A percentile compares a stretch with the other conserved stretches of the same genome.
phyloP scores from a whole-genome alignment of 2,329 filamentous ascomycete species.

The Cadophora luteo-olivacea region DNA sequence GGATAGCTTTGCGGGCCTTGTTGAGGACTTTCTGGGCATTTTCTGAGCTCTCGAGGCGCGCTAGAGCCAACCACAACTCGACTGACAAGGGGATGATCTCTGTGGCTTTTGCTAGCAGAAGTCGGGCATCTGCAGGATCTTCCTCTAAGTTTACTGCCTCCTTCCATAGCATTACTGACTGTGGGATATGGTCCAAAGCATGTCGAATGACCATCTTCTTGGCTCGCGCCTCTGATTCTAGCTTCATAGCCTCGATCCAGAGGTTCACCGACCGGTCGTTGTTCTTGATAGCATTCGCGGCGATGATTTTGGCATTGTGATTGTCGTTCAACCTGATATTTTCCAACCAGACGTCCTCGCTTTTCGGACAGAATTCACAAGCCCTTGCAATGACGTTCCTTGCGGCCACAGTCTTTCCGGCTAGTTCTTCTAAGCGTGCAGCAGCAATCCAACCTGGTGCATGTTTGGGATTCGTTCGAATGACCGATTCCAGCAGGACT shows the following conservation, averaged over 20 bases:
- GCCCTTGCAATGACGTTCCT: conserved; percentile 87
- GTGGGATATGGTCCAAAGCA: conserved; percentile 89
- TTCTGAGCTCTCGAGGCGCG: conserved; percentile 85
- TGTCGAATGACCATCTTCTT: conserved; percentile 94
- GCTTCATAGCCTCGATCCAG: conserved; percentile 94
- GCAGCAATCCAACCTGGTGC: conserved; percentile 96
- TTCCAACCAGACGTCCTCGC: conserved; percentile 94
- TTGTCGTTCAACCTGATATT: conserved; percentile 92
- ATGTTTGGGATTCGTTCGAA: conserved; percentile 95
- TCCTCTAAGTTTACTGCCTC: conserved; percentile 96
- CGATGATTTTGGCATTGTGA: conserved; percentile 94
- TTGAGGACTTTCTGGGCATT: conserved; percentile 96
- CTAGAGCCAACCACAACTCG: conserved; percentile 93
- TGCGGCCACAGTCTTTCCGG: conserved; percentile 89
- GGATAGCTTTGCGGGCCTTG: conserved; percentile 90
- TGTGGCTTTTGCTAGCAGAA: conserved; percentile 92
- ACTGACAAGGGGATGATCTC: conserved; percentile 94
- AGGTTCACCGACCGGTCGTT: conserved; percentile 88
- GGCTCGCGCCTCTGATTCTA: conserved; percentile 81
- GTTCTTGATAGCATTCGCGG: conserved; percentile 88
- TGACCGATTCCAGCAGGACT: conserved; percentile 92
- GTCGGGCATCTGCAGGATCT: conserved; percentile 82
- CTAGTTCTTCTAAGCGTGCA: conserved; percentile 88
- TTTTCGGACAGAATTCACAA: conserved; percentile 90
- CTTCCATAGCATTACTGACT: conserved; percentile 98